Evolutionary conservation across 2,329 filamentous ascomycete species (phyloP).

Genomic region (Pyrenophora seminiperda): DNA sequence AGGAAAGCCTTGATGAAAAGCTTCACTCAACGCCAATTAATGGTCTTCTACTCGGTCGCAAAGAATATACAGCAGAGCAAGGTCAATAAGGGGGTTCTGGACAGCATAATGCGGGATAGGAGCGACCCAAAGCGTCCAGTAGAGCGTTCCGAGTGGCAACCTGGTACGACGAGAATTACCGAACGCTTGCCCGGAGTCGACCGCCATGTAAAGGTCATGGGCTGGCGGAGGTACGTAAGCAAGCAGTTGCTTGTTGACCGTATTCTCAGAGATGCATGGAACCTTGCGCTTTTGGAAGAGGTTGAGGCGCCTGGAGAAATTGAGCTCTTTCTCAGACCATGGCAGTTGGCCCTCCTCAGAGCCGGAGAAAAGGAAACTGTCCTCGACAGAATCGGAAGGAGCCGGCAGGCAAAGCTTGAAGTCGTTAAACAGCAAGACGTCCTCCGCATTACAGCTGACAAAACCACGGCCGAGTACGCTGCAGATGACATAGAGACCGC

Average conservation of each 20-base stretch:
- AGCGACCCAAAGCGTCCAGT: conserved; percentile 18
- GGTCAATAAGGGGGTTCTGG: conserved; percentile 24
- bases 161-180: conserved; percentile 33
- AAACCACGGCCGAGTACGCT: conserved; percentile 43
- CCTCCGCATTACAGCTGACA: conserved; percentile 47
- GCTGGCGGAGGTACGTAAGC: conserved; percentile 21
- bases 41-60: conserved; percentile 37
- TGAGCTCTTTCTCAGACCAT: conserved; percentile 41
- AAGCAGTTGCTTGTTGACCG: conserved; percentile 42
- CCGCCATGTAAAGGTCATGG: conserved; percentile 8
- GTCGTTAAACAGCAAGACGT: conserved; percentile 30
- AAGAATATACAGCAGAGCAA: conserved; percentile 28
- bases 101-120: conserved; percentile 21
- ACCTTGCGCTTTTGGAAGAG: conserved; percentile 43
- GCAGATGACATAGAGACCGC: conserved; percentile 41
- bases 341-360: conserved; percentile 41
- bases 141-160: conserved; percentile 41
- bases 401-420: conserved; percentile 40
- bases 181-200: conserved; percentile 34
- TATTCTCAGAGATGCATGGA: conserved; percentile 44
- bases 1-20: conserved; percentile 27
- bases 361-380: conserved; percentile 31
- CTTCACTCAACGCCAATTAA: conserved; percentile 40
- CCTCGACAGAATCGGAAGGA: conserved; percentile 36
- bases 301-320: conserved; percentile 44